Base-by-base conservation (phyloP, 192 early-diverging fungal species). In the Umbelopsis vinacea region DNA sequence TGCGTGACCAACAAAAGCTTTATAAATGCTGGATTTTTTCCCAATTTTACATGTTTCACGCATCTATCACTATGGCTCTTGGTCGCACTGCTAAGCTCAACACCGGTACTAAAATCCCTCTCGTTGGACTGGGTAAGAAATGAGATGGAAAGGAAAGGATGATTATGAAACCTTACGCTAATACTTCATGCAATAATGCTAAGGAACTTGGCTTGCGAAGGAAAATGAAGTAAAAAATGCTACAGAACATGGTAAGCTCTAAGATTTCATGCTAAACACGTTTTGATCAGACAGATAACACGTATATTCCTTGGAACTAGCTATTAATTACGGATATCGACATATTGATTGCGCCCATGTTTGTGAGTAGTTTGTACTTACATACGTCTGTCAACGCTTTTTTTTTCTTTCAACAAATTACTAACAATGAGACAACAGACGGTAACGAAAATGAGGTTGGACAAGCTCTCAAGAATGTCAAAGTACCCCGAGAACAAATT, bases 361-460 rank as follows among this genome's bases (percentile, higher is more conserved):
- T 45, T 89, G 70, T 43, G 40, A 43, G 40, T 43, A 43, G 40
- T 12, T 11, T 43, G 6, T 43, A 43, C 2, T 43, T 43, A 12
- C 40, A 43, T 43, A 7, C 40, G 6, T 71, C 48, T 29, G 70
- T 55, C 4, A 35, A 38, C n/a, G n/a, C n/a, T n/a, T n/a, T n/a
- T 23, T 24, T 5, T 0, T 9, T 45, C 8, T n/a, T 68, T 3
- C 12, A 29, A 29, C 22, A 46, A 23, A 33, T n/a, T 6, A n/a
- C 23, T 48, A 23, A 69, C 19, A 19, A n/a, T 10, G 14, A 4
- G 12, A 4, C 50, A 52, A 22, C 73, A 79, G 78, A 93, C 76
- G 70, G 73, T 24, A 94, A 92, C 74, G 90, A 94, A 71, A 47
- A 66, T 9, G 91, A 92, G 22, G 78, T 93, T 22, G 92, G 92